Conservation (phyloP, 495 filamentous ascomycete species). For the Aspergillus kassunensis region DNA sequence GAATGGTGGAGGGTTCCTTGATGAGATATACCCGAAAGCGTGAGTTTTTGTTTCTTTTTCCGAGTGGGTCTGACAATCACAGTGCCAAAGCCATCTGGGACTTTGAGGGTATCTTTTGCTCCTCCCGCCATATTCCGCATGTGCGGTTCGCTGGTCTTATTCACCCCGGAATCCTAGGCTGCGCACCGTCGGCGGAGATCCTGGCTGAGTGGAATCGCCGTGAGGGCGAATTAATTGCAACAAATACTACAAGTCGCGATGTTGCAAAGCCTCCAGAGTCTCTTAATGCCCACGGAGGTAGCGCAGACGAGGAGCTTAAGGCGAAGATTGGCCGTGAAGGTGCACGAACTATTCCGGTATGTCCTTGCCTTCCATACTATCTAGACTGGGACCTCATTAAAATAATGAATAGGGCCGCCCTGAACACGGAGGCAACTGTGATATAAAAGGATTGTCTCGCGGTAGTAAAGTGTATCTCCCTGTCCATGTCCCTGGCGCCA, state of each 20-base stretch:
- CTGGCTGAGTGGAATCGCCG: conserved; percentile 77
- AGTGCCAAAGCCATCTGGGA: conserved; percentile 97
- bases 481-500: conserved; percentile 79
- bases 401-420: conserved; percentile 37
- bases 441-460: conserved; percentile 87
- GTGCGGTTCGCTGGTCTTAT: conserved; percentile 90
- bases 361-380: background rate
- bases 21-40: conserved; percentile 84
- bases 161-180: conserved; percentile 91
- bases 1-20: conserved; percentile 90
- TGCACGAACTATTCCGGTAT: conserved; percentile 78
- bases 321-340: conserved; percentile 81
- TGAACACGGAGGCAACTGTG: conserved; percentile 64
- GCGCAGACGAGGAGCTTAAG: conserved; percentile 55
- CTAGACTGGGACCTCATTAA: background rate
- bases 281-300: conserved; percentile 67
- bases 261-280: conserved; percentile 79
- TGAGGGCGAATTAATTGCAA: conserved; percentile 72
- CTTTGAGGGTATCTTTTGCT: conserved; percentile 93
- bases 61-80: background rate
- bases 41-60: conserved; percentile 25
- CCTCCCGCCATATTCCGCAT: conserved; percentile 82
- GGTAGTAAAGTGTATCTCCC: conserved; percentile 89
- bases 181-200: conserved; percentile 70
- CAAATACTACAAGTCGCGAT: conserved; percentile 59